Conservation (phyloP, 1,284 basidiomycete species). For the Trichosporon asahii region DNA sequence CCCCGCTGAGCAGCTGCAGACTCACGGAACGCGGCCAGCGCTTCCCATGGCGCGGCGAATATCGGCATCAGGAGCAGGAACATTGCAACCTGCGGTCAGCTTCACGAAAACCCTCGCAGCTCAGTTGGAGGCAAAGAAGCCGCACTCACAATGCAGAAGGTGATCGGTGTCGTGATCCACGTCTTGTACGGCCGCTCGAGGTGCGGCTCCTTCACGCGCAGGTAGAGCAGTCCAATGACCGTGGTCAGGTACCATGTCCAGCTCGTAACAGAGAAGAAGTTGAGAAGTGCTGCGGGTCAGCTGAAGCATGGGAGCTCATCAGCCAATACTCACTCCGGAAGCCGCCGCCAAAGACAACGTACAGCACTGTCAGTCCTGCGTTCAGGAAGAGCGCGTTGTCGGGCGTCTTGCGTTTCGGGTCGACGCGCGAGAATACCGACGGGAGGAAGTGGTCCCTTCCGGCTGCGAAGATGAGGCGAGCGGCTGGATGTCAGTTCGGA, state of each 20-base stretch:
- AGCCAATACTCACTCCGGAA: slow-evolving; percentile 61
- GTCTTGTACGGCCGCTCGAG: slow-evolving; percentile 86
- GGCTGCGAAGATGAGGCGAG: slow-evolving; percentile 81
- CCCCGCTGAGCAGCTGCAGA: too few relatives aligned
- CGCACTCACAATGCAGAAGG: slow-evolving; percentile 78
- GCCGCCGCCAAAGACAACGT: slow-evolving; percentile 79
- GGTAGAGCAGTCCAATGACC: slow-evolving; percentile 79
- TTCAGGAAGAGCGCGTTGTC: slow-evolving; percentile 79
- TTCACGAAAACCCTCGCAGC: too few relatives aligned
- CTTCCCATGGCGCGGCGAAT: slow-evolving; percentile 86
- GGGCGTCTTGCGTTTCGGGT: slow-evolving; percentile 71
- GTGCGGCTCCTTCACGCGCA: slow-evolving; percentile 86
- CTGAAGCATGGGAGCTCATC: background rate
- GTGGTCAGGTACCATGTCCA: slow-evolving; percentile 92
- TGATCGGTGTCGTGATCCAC: slow-evolving; percentile 84
- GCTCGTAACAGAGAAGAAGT: slow-evolving; percentile 60
- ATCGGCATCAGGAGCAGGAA: slow-evolving; percentile 94
- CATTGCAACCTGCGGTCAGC: slow-evolving; percentile 65
- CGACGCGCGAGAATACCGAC: slow-evolving; percentile 69
- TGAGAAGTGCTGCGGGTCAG: slow-evolving; percentile 59
- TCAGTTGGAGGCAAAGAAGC: too few relatives aligned
- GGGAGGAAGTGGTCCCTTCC: slow-evolving; percentile 85
- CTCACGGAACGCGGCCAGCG: slow-evolving; percentile 74
- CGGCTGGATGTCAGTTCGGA: slow-evolving; percentile 40
- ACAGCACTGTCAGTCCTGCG: slow-evolving; percentile 66